These are phyloP conservation scores for Erythrophleum fordii DNA, from an alignment of 306 rosid species.

Conservation along the genomic window DNA sequence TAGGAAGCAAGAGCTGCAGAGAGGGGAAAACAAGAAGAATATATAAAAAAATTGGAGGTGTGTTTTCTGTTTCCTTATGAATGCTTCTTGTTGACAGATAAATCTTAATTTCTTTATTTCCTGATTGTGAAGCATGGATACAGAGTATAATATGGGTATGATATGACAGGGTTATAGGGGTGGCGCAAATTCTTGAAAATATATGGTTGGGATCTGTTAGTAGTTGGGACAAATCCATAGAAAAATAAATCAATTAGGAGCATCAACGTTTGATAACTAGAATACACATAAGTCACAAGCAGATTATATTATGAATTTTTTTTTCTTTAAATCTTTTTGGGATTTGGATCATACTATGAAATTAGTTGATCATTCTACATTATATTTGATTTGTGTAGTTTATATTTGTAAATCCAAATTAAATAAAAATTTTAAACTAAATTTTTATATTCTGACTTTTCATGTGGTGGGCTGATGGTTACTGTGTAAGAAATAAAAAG, in stretches of 20 bases:
- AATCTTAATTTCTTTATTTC: neutral
- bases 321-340: neutral
- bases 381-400: too few relatives aligned
- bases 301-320: neutral
- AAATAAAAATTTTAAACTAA: neutral
- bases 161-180: neutral
- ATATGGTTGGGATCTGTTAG: neutral
- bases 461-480: neutral
- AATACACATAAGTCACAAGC: neutral
- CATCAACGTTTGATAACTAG: neutral
- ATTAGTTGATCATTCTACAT: too few relatives aligned
- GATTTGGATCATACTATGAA: neutral
- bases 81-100: neutral
- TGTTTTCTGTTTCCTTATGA: conserved; percentile 32
- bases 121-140: neutral
- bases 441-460: neutral
- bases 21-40: conserved; percentile 83
- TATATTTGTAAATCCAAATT: too few relatives aligned
- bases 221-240: neutral
- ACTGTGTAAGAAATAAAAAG: neutral
- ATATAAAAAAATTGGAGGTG: conserved; percentile 78
- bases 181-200: neutral
- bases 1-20: conserved; percentile 93
- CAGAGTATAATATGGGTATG: neutral
- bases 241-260: neutral